Base-by-base conservation (phyloP, 1,284 basidiomycete species). In the Trichosporon sp. region DNA sequence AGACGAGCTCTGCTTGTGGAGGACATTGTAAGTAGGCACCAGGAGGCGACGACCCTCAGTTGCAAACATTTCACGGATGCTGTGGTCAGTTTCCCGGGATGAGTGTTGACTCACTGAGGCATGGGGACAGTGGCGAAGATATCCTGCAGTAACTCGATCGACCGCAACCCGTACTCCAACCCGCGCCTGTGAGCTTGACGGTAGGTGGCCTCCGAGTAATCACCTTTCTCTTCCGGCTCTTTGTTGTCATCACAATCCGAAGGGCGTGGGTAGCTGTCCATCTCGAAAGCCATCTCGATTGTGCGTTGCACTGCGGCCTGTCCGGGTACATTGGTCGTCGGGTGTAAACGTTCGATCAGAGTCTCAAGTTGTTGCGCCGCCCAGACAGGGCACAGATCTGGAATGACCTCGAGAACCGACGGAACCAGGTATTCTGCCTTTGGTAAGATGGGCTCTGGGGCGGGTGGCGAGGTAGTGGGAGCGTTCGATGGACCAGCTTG, bases 391-490 rank as follows among this genome's bases (percentile, higher is more conserved):
- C 73, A 75, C 15, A 80, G 68, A 63, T 83, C 79, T 2, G 81
- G 81, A 1, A 83, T 67, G 63, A 83, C 72, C 23, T 80, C 79
- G 29, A 79, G 71, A 1, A 82, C 74, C 6, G 69, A 44, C 8
- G 75, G 74, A 0, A 82, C 67, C 35, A 76, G 70, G 32, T 75
- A 70, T 21, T 70, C 69, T 11, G 74, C 65, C 44, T 68, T 65
- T 9, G 64, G 65, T 12, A 69, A 65, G 35, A 65, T 65, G 15
- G 60, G 65, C 6, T 9, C 32, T 11, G 23, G 2, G 29, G 29
- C 31, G 27, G 29, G 56, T 12, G 27, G 27, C 15, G 15, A n/a
- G 5, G 38, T n/a, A 42, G 18, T 32, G 27, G 15, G 56, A 15
- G 23, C 31, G 31, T n/a, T 63, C 23, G 65, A 69, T 18, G 58